Percentiles rank a stretch among this genome's conserved stretches.
Conservation (phyloP, 352 stramenopile genomes). For the Phytophthora podocarpi region DNA sequence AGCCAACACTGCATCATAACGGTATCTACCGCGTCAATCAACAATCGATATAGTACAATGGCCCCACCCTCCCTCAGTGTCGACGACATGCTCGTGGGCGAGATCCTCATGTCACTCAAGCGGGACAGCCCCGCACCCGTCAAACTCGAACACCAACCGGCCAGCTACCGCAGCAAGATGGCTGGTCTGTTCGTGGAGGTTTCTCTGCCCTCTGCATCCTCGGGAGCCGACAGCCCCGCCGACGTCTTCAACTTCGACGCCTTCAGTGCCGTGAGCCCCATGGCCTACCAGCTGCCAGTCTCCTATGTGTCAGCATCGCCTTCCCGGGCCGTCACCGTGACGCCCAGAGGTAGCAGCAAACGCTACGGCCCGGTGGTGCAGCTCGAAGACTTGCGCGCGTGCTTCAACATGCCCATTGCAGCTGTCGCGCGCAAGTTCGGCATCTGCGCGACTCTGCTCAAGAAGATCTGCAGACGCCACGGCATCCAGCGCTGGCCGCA, state of each 20-base stretch:
- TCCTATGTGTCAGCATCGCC: background rate
- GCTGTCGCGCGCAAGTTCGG: slow-evolving; percentile 81
- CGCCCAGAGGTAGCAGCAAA: slow-evolving; percentile 41
- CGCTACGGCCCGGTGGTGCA: slow-evolving; percentile 73
- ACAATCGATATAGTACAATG: slow-evolving; percentile 17
- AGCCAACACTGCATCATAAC: slow-evolving; percentile 19
- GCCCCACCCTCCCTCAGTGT: slow-evolving; percentile 36
- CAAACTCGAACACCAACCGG: slow-evolving; percentile 9
- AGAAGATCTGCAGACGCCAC: slow-evolving; percentile 85
- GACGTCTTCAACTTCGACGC: slow-evolving; percentile 43
- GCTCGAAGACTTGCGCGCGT: slow-evolving; percentile 74
- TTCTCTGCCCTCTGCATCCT: slow-evolving; percentile 8
- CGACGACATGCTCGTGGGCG: slow-evolving; percentile 74
- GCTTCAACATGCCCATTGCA: slow-evolving; percentile 88
- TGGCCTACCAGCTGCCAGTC: slow-evolving; percentile 42
- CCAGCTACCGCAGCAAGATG: slow-evolving; percentile 54
- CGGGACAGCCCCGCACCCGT: slow-evolving; percentile 19
- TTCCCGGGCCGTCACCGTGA: background rate
- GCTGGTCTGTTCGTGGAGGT: slow-evolving; percentile 52
- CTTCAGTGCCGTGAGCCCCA: slow-evolving; percentile 52
- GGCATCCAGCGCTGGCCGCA: slow-evolving; percentile 87
- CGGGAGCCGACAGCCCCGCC: slow-evolving; percentile 21
- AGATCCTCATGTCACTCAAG: slow-evolving; percentile 85
- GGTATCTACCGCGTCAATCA: slow-evolving; percentile 25
- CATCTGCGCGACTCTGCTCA: slow-evolving; percentile 86